Conservation (phyloP, 768 basidiomycete genomes). For the Suillus placidus region DNA sequence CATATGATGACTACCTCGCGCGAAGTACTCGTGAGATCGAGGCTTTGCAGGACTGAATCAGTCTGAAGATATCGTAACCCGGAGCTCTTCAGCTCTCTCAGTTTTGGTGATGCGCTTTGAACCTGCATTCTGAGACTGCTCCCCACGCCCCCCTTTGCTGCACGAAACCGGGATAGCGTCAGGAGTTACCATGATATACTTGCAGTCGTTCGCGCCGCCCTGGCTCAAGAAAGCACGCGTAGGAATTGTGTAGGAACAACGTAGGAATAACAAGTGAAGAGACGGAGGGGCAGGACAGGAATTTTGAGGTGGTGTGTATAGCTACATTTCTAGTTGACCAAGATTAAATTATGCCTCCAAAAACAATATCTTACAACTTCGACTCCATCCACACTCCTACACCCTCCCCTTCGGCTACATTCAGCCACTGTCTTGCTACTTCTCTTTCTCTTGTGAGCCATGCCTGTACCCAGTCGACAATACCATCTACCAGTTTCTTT, state of each 20-base stretch:
- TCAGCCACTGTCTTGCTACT: conserved; percentile 15
- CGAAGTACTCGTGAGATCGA: conserved; percentile 64
- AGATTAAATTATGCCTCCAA: not conserved
- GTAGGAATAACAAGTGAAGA: not conserved
- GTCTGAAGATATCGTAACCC: not conserved
- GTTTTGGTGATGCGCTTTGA: not conserved
- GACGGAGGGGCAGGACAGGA: not conserved
- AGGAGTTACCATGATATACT: not conserved
- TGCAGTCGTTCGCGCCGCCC: not conserved
- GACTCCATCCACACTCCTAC: conserved; percentile 32
- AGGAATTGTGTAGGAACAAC: not conserved
- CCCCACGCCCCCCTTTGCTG: not conserved
- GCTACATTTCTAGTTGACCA: not conserved
- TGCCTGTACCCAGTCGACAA: conserved; percentile 51
- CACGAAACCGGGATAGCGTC: not conserved
- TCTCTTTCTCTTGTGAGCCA: conserved; percentile 25
- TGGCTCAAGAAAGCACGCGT: not conserved
- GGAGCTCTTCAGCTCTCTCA: not conserved
- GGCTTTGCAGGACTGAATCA: conserved; percentile 58
- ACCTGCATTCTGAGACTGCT: not conserved
- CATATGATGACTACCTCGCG: conserved; percentile 59
- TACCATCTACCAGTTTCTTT: conserved; percentile 52
- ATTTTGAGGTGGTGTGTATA: not conserved
- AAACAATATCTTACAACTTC: conserved; percentile 21
- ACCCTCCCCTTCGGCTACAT: conserved; percentile 19